phyloP scores from a whole-genome alignment of 352 stramenopile species.

The Pythium rishiriense region DNA sequence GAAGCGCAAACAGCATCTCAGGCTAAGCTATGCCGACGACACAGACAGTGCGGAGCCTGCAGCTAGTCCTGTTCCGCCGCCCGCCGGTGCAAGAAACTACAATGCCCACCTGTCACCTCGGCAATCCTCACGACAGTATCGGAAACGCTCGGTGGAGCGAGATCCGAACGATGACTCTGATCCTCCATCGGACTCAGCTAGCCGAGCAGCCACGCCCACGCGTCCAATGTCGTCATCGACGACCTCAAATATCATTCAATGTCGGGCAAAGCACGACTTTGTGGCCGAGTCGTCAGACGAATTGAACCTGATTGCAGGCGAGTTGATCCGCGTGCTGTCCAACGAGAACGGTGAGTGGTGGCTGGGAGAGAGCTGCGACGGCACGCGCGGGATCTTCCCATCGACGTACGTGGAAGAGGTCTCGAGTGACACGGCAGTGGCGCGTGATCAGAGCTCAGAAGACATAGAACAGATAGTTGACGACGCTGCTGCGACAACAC shows the following conservation, averaged over 20 bases:
- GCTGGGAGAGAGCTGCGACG: constrained; percentile 62
- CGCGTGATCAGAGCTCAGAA: neutral
- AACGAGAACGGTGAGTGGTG: constrained; percentile 58
- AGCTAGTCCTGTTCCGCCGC: constrained; percentile 21
- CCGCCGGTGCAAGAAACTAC: neutral
- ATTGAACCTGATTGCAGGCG: constrained; percentile 45
- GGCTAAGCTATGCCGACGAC: constrained; percentile 6
- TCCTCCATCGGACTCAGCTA: neutral
- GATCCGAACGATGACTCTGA: neutral
- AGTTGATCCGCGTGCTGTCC: constrained; percentile 58
- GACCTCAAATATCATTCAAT: constrained; percentile 17
- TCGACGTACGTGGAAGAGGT: constrained; percentile 43
- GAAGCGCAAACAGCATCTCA: constrained; percentile 26
- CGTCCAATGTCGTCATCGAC: constrained; percentile 1
- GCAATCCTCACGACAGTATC: constrained; percentile 27
- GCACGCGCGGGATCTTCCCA: constrained; percentile 58
- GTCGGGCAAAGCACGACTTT: constrained; percentile 40
- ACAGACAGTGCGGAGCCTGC: neutral
- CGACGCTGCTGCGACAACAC: neutral
- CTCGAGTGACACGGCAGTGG: neutral
- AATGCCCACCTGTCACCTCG: constrained; percentile 24
- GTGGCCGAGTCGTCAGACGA: constrained; percentile 47
- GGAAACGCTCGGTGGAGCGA: constrained; percentile 4
- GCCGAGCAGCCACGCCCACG: constrained; percentile 2
- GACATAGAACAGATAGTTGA: neutral